phyloP scores from a whole-genome alignment of 495 filamentous ascomycete species.

The Talaromyces wortmannii region DNA sequence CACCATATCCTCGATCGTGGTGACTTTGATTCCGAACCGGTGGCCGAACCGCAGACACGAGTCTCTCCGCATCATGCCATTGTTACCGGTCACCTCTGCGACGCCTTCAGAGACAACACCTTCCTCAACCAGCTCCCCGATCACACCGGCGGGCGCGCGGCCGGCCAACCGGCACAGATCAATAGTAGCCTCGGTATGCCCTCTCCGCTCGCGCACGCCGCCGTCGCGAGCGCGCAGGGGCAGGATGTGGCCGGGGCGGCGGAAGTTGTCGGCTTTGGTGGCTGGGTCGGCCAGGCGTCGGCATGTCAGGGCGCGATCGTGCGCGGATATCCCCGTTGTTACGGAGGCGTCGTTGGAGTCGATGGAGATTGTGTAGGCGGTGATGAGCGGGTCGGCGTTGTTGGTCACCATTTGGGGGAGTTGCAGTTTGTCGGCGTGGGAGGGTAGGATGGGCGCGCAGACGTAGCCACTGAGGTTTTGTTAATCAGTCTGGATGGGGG shows the following conservation, averaged over 20 bases:
- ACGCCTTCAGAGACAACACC: conserved; percentile 58
- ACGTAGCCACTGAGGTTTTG: conserved; percentile 61
- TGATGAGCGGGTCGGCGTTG: conserved; percentile 79
- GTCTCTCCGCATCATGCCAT: conserved; percentile 90
- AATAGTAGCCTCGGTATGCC: conserved; percentile 89
- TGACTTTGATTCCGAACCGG: conserved; percentile 84
- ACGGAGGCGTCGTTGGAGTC: conserved; percentile 66
- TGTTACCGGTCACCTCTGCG: conserved; percentile 47
- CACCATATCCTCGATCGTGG: conserved; percentile 90
- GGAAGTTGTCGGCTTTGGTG: conserved; percentile 52
- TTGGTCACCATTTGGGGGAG: conserved; percentile 86
- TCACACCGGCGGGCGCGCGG: conserved; percentile 67
- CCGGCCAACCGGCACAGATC: conserved; percentile 81
- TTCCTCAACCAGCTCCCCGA: conserved; percentile 81
- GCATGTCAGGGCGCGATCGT: conserved; percentile 79
- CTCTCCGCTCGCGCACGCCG: conserved; percentile 68
- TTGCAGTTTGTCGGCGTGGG: conserved; percentile 56
- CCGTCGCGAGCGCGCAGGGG: conserved; percentile 75
- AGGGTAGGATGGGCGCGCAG: conserved; percentile 73
- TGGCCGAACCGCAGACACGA: conserved; percentile 82
- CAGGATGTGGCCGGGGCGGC: conserved; percentile 86
- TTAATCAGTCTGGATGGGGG: neutral
- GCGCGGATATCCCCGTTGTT: conserved; percentile 85
- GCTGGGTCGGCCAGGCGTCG: conserved; percentile 65
- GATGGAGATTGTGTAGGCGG: conserved; percentile 84